phyloP scores from a whole-genome alignment of 331 rosid genomes.

The Quercus tomentella region DNA sequence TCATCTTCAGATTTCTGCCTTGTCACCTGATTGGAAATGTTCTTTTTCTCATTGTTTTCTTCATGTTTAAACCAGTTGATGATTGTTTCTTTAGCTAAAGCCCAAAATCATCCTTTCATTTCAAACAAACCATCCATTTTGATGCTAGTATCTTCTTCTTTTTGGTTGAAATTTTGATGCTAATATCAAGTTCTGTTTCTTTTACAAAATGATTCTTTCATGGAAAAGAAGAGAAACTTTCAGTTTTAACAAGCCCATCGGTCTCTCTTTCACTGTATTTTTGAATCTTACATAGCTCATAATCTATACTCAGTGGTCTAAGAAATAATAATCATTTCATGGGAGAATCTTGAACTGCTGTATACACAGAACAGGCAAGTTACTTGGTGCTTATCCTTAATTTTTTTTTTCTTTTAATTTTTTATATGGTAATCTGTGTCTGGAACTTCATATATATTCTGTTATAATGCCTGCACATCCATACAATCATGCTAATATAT shows the following conservation, averaged over 20 bases:
- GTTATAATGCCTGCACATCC: background rate
- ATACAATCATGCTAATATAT: too few species aligned
- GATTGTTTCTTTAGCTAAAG: too few species aligned
- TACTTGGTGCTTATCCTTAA: background rate
- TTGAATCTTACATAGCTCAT: background rate
- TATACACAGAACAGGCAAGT: background rate
- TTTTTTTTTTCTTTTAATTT: background rate
- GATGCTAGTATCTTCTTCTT: background rate
- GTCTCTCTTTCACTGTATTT: background rate
- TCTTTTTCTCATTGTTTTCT: too few species aligned
- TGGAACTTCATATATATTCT: background rate
- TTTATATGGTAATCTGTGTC: background rate
- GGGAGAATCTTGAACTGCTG: background rate
- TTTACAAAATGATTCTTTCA: background rate
- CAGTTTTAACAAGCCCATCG: background rate
- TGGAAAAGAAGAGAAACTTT: background rate
- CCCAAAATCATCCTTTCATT: too few species aligned
- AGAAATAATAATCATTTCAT: background rate
- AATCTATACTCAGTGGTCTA: background rate
- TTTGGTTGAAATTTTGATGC: background rate
- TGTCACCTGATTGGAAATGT: too few species aligned
- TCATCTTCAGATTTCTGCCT: background rate
- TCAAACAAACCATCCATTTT: background rate
- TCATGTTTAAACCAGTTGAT: too few species aligned
- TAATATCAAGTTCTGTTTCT: background rate